phyloP scores from a whole-genome alignment of 129 eudicot genomes.

The Artemisia annua region DNA sequence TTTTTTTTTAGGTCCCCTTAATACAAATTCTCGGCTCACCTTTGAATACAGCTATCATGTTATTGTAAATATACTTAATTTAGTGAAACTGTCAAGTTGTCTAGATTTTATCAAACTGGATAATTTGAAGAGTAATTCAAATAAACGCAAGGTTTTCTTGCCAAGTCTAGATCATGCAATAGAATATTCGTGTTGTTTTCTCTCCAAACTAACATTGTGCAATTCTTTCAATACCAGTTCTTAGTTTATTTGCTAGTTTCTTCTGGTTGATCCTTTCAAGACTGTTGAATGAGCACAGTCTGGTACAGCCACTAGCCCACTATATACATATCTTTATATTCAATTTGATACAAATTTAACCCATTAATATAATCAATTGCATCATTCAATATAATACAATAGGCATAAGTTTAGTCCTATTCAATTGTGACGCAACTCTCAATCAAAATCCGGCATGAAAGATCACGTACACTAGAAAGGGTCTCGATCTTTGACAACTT shows the following conservation, averaged over 20 bases:
- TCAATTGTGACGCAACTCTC: background rate
- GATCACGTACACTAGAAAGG: background rate
- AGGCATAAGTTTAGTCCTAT: background rate
- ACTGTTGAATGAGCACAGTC: constrained; percentile 14
- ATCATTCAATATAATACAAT: background rate
- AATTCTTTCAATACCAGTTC: background rate
- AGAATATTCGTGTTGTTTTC: no score
- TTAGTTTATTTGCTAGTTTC: background rate
- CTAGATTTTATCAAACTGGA: no score
- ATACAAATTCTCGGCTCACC: no score
- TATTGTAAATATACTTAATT: no score
- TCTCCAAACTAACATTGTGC: background rate
- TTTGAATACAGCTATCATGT: no score
- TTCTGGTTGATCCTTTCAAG: background rate
- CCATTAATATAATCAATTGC: background rate
- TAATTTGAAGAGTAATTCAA: no score
- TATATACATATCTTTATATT: background rate
- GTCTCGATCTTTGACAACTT: constrained; percentile 4
- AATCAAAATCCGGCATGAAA: constrained; percentile 1
- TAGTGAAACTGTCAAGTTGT: no score
- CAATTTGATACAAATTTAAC: background rate
- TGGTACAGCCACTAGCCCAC: background rate
- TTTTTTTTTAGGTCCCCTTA: no score
- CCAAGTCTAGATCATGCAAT: no score
- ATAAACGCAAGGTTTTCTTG: no score